phyloP scores from a whole-genome alignment of 2,329 filamentous ascomycete species.

The Paecilomyces dactylethromorphus region DNA sequence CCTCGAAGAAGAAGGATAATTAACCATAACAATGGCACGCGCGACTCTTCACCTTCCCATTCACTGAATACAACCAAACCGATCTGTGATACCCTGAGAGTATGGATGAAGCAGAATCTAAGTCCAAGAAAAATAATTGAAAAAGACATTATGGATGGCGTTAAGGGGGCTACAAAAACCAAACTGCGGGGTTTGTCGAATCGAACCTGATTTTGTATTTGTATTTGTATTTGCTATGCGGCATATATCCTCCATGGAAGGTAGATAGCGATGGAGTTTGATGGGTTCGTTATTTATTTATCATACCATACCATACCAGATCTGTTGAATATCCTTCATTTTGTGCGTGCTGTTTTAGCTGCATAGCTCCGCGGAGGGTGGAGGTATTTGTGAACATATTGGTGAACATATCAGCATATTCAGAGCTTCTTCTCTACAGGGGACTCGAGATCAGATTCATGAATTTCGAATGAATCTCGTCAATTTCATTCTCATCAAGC shows the following conservation, averaged over 20 bases:
- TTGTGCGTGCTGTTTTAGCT: too few relatives aligned
- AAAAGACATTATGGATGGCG: neutral
- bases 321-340: too few relatives aligned
- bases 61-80: neutral
- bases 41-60: neutral
- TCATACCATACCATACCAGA: neutral
- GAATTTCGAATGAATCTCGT: too few relatives aligned
- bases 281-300: neutral
- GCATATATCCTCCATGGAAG: neutral
- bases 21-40: neutral
- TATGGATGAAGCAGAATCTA: neutral
- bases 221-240: neutral
- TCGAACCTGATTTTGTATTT: too few relatives aligned
- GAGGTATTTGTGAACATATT: too few relatives aligned
- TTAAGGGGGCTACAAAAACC: slow-evolving; percentile 3
- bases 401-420: too few relatives aligned
- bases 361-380: too few relatives aligned
- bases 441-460: too few relatives aligned
- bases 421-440: too few relatives aligned
- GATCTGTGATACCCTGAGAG: neutral
- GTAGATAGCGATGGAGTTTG: neutral
- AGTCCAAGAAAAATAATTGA: too few relatives aligned
- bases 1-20: slow-evolving; percentile 35
- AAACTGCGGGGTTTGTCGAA: neutral
- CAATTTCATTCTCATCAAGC: too few relatives aligned